These are phyloP conservation scores for Talaromyces thailandensis DNA, from an alignment of 495 filamentous ascomycete genomes.

Conservation along the genomic window DNA sequence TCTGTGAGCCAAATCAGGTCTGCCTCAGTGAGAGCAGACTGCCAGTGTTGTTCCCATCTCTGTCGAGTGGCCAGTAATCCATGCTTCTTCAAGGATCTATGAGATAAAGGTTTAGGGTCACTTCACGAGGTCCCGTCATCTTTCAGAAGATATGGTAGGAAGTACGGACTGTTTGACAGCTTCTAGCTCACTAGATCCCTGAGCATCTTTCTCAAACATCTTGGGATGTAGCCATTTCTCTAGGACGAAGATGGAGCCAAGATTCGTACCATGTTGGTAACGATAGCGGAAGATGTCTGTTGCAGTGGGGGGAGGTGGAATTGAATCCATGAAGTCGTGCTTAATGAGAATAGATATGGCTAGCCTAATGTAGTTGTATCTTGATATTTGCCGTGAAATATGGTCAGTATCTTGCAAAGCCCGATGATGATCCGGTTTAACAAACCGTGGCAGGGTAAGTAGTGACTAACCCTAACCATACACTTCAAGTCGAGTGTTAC, in stretches of 20 bases:
- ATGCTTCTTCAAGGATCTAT: conserved; percentile 22
- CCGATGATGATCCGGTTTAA: too few species aligned
- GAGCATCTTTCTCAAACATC: conserved; percentile 28
- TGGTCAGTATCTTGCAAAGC: background rate
- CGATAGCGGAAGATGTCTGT: conserved; percentile 42
- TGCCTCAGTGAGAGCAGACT: conserved; percentile 28
- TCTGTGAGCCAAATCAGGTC: conserved; percentile 39
- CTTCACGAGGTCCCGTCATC: background rate
- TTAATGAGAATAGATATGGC: background rate
- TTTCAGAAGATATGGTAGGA: background rate
- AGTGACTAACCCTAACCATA: too few species aligned
- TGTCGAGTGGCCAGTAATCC: conserved; percentile 34
- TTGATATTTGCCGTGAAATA: background rate
- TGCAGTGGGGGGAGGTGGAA: conserved; percentile 18
- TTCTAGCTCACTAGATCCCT: conserved; percentile 34
- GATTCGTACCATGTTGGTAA: conserved; percentile 47
- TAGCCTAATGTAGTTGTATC: too few species aligned
- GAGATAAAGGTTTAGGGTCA: background rate
- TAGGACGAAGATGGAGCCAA: conserved; percentile 47
- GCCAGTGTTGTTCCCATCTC: conserved; percentile 44
- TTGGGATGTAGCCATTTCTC: conserved; percentile 41
- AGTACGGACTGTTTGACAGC: conserved; percentile 25
- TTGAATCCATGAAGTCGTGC: background rate
- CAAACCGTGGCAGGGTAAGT: too few species aligned
- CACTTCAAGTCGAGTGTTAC: too few species aligned